phyloP scores from a whole-genome alignment of 257 asterid species.

The Ajuga chamaepitys region DNA sequence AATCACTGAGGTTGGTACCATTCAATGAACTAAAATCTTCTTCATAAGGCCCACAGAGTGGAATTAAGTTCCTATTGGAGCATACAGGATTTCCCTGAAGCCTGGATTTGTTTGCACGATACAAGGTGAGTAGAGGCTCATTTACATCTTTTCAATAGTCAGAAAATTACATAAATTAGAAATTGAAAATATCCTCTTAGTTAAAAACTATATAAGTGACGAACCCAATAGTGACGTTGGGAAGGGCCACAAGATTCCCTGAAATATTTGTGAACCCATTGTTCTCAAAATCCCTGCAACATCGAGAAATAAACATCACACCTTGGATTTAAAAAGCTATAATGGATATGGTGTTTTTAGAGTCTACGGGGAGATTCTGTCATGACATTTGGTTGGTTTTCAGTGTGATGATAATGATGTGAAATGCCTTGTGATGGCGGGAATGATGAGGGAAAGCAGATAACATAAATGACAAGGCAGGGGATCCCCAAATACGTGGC shows the following conservation, averaged over 20 bases:
- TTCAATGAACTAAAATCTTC: slow-evolving; percentile 26
- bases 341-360: neutral
- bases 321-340: neutral
- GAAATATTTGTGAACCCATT: slow-evolving; percentile 53
- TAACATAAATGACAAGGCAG: neutral
- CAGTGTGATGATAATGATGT: neutral
- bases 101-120: slow-evolving; percentile 34
- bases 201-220: slow-evolving; percentile 16
- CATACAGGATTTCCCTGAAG: slow-evolving; percentile 81
- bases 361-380: neutral
- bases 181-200: neutral
- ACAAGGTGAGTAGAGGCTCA: neutral
- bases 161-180: neutral
- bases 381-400: neutral
- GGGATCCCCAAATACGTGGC: neutral
- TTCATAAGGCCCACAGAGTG: slow-evolving; percentile 45
- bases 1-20: slow-evolving; percentile 22
- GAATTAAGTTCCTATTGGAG: slow-evolving; percentile 24
- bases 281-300: slow-evolving; percentile 61
- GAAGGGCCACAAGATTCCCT: slow-evolving; percentile 40
- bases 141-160: neutral
- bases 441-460: neutral
- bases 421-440: neutral
- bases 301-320: neutral
- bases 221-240: slow-evolving; percentile 67